These are phyloP conservation scores for Quercus bicolor DNA, from an alignment of 306 rosid genomes.

Conservation along the genomic window DNA sequence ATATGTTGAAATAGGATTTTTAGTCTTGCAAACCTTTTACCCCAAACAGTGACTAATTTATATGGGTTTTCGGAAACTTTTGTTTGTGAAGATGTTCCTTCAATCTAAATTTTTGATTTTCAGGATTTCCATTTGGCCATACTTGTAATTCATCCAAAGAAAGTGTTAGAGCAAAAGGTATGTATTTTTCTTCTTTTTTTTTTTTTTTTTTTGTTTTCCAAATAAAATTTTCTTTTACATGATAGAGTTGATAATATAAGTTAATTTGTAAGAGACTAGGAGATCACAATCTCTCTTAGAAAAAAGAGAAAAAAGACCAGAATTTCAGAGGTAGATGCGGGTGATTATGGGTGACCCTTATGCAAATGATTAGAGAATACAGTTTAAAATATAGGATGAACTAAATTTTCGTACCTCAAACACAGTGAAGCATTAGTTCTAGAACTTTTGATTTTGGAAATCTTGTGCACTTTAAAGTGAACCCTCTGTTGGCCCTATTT, in stretches of 20 bases:
- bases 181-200: slow-evolving; percentile 27
- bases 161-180: slow-evolving; percentile 89
- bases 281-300: neutral
- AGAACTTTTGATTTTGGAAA: neutral
- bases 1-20: slow-evolving; percentile 19
- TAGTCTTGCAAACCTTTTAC: slow-evolving; percentile 16
- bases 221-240: neutral
- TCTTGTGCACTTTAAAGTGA: neutral
- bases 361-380: neutral
- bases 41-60: slow-evolving; percentile 24
- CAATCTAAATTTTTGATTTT: slow-evolving; percentile 56
- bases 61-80: slow-evolving; percentile 32
- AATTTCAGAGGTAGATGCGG: neutral
- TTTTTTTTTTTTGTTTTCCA: neutral
- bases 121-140: slow-evolving; percentile 91
- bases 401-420: neutral
- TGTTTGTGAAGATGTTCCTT: slow-evolving; percentile 32
- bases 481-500: neutral
- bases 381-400: neutral
- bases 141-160: slow-evolving; percentile 70
- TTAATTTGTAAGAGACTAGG: slow-evolving; percentile 1
- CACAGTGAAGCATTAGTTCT: neutral
- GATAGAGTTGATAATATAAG: slow-evolving; percentile 18
- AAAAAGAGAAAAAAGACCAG: neutral
- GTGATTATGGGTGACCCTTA: neutral